Evolutionary conservation across 805 yeast genomes (phyloP), one percentile per base, ranked within the genome.

Genomic region (Kodamaea kakaduensis): DNA sequence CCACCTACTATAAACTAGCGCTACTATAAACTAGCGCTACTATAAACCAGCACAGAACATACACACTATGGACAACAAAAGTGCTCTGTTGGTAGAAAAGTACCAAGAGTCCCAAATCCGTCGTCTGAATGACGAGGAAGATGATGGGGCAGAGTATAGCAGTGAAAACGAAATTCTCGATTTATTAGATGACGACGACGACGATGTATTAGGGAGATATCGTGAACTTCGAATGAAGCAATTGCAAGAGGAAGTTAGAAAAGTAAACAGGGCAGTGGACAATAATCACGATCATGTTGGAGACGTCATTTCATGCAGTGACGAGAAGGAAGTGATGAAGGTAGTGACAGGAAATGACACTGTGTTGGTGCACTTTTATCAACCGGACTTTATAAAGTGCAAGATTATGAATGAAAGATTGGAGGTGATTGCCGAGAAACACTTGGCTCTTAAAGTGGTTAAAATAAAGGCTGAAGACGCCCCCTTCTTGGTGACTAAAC

Each of bases 401-500:
- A 51, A 59, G 29, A 55, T 67, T 14, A 75, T 85, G 82, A 74
- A 78, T 41, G 52, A 62, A 3, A 65, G 68, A 20, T 42, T 59
- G 48, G 46, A 31, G 9, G 39, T 25, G 40, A 38, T 85, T 6
- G 77, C 90, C 1, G 68, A 67, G 38, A 75, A 71, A 43, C 84
- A 85, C 56, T 50, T 81, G 31, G 60, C 64, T 2, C 64, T 84
- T 1, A 67, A 64, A 38, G 75, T 82, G 40, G 55, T 71, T 14
- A 66, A 72, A 30, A 70, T 83, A 3, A 64, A 71, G 36, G 95
- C 84, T 0, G 72, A 66, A 22, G 60, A 71, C 24, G 83, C 89
- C 1, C 88, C 94, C 3, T 86, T 86, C 50, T 60, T 87, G 29
- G 86, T 78, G 4, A 59, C 76, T 2, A 78, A 76, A 50, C 66